phyloP scores from a whole-genome alignment of 768 basidiomycete species.

The Steccherinum ochraceum region DNA sequence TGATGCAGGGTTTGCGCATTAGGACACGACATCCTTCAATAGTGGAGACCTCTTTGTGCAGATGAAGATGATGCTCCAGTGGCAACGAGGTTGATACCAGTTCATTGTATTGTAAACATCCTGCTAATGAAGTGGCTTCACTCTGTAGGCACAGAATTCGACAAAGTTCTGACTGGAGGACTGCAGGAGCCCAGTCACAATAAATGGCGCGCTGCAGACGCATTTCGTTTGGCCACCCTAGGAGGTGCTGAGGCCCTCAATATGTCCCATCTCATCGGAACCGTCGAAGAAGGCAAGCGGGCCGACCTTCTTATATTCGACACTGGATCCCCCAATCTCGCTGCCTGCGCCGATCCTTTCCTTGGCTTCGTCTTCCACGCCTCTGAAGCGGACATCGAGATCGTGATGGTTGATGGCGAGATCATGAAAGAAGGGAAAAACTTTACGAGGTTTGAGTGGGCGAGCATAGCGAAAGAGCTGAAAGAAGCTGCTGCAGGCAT shows the following conservation, averaged over 20 bases:
- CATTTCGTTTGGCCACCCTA: slow-evolving; percentile 23
- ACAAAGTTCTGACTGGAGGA: slow-evolving; percentile 4
- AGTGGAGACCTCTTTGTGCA: slow-evolving; percentile 24
- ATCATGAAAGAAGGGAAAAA: slow-evolving; percentile 23
- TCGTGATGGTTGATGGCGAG: slow-evolving; percentile 24
- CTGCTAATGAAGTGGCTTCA: no score
- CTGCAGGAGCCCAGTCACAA: slow-evolving; percentile 18
- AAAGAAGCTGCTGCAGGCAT: slow-evolving; percentile 14
- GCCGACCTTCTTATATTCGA: slow-evolving; percentile 25
- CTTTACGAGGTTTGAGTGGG: slow-evolving; percentile 18
- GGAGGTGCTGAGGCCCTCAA: slow-evolving; percentile 26
- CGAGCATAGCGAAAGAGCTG: slow-evolving; percentile 18
- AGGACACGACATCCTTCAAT: slow-evolving; percentile 22
- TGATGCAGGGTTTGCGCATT: background rate
- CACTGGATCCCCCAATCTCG: slow-evolving; percentile 21
- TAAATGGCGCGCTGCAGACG: slow-evolving; percentile 17
- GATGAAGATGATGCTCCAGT: slow-evolving; percentile 25
- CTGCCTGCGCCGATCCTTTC: slow-evolving; percentile 20
- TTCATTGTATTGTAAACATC: no score
- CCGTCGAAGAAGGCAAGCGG: slow-evolving; percentile 25
- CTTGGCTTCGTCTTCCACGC: slow-evolving; percentile 24
- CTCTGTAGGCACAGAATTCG: no score
- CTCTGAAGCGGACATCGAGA: slow-evolving; percentile 22
- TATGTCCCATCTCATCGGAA: slow-evolving; percentile 18
- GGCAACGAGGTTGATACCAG: slow-evolving; percentile 15